Evolutionary conservation across 1,139 yeast species (phyloP).

Genomic region (Debaryomyces fabryi): DNA sequence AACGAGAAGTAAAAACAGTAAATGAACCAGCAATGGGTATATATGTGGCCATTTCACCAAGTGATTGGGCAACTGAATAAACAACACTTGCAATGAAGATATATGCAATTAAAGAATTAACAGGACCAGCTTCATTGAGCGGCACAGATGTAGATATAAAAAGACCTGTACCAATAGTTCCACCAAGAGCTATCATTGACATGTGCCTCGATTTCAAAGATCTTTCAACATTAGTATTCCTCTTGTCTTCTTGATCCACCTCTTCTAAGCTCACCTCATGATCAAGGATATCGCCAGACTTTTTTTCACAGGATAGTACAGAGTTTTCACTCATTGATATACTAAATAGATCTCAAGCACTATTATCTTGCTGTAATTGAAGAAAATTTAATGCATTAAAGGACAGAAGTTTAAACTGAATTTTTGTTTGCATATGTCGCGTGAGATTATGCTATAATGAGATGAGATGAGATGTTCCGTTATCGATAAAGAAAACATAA

Average conservation of each 20-base stretch:
- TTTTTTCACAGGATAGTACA: too few species aligned
- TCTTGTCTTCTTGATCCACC: background rate
- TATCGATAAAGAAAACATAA: background rate
- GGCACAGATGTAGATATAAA: constrained; percentile 57
- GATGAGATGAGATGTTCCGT: background rate
- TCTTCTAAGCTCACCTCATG: background rate
- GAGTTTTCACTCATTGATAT: background rate
- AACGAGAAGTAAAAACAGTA: constrained; percentile 56
- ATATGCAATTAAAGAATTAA: constrained; percentile 64
- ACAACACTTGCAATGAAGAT: constrained; percentile 67
- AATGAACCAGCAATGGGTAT: constrained; percentile 71
- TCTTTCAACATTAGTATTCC: background rate
- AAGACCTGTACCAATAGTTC: constrained; percentile 67
- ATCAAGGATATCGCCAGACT: background rate
- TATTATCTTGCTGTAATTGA: background rate
- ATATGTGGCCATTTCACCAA: constrained; percentile 78
- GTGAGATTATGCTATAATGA: background rate
- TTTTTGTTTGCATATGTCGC: background rate
- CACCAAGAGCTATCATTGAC: constrained; percentile 68
- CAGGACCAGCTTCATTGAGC: constrained; percentile 71
- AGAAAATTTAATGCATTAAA: background rate
- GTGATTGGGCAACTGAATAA: constrained; percentile 64
- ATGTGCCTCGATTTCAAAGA: constrained; percentile 59
- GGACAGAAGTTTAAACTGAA: background rate
- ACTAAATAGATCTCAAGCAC: background rate